Evolutionary conservation across 352 stramenopile genomes (phyloP).

Genomic region (Aphanomyces invadans): DNA sequence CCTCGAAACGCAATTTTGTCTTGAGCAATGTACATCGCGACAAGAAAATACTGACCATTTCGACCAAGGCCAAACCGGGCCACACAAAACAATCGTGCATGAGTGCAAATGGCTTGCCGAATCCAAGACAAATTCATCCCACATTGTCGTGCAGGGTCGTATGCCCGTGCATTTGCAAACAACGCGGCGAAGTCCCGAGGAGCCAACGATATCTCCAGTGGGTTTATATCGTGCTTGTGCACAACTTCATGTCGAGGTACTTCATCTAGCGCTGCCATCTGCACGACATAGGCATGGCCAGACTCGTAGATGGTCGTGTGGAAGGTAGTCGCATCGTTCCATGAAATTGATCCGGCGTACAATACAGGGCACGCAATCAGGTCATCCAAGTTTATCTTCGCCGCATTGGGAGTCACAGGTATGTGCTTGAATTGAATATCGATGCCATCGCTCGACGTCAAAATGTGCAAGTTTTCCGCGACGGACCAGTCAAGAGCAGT

Average conservation of each 20-base stretch:
- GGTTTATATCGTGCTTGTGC: not conserved
- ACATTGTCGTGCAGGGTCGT: not conserved
- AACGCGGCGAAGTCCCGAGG: not conserved
- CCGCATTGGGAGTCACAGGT: not conserved
- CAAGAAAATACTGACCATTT: not conserved
- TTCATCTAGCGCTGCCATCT: not conserved
- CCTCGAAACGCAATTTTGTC: not conserved
- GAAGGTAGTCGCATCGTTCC: not conserved
- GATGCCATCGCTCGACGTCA: not conserved
- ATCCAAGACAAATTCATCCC: not conserved
- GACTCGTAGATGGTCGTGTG: not conserved
- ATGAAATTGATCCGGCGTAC: not conserved
- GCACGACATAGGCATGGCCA: not conserved
- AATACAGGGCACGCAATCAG: not conserved
- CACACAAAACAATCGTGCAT: not conserved
- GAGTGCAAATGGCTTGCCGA: not conserved
- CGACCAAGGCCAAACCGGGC: not conserved
- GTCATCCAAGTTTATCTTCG: not conserved
- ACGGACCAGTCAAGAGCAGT: not conserved
- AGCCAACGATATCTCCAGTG: not conserved
- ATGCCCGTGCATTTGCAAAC: not conserved
- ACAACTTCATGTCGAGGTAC: not conserved
- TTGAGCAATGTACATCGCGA: not conserved
- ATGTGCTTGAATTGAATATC: not conserved
- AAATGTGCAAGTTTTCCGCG: not conserved